A percentile compares a stretch with the other conserved stretches of the same genome.
phyloP scores from a whole-genome alignment of 257 asterid genomes.

The Solanum chaucha region DNA sequence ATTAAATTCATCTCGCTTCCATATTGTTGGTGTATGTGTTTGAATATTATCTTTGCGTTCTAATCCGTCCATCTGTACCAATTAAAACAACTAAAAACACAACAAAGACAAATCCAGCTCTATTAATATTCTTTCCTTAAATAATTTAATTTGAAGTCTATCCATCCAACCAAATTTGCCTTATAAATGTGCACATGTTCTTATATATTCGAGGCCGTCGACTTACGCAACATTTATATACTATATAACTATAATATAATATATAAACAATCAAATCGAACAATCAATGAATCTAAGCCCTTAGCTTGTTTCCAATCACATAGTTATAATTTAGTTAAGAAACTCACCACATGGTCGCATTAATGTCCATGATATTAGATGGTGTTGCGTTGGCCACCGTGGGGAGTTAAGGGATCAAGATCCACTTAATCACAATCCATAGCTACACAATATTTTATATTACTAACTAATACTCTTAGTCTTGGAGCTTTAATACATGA shows the following conservation, averaged over 20 bases:
- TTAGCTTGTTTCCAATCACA: not conserved
- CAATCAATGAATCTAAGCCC: not conserved
- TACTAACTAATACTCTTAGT: not conserved
- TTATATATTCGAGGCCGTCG: not conserved
- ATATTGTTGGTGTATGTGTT: not conserved
- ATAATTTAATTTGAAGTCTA: slow-evolving; percentile 6
- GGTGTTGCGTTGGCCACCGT: not conserved
- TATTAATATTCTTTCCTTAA: not conserved
- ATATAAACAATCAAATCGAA: not conserved
- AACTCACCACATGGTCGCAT: not conserved
- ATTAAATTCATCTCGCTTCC: slow-evolving; percentile 5
- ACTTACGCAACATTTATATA: not conserved
- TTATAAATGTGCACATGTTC: slow-evolving; percentile 4
- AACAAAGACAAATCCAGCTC: not conserved
- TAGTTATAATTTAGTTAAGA: not conserved
- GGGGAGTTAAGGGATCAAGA: not conserved
- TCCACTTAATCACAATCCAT: not conserved
- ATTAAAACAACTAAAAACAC: not conserved
- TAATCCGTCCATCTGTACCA: not conserved
- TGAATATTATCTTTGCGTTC: not conserved
- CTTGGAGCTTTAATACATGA: not conserved
- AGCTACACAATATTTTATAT: not conserved
- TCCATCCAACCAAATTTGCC: not conserved
- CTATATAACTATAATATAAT: not conserved
- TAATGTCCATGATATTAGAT: not conserved